These are phyloP conservation scores for Globisporangium perplexum DNA, from an alignment of 352 stramenopile species.

Conservation along the genomic window DNA sequence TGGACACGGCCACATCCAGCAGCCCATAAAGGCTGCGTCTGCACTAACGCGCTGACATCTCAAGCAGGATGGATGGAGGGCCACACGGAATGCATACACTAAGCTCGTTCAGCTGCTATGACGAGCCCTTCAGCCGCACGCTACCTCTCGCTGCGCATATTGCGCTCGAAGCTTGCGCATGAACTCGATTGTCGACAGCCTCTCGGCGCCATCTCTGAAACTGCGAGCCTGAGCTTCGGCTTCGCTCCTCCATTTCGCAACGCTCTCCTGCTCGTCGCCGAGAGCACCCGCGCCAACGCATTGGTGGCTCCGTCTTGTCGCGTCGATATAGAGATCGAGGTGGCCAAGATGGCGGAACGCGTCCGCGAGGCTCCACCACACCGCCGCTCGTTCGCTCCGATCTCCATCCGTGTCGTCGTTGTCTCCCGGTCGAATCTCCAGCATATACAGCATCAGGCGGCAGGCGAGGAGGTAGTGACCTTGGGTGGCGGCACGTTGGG, in stretches of 20 bases:
- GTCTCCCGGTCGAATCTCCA: constrained; percentile 19
- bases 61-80: no score
- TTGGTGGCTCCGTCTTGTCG: constrained; percentile 20
- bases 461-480: constrained; percentile 58
- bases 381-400: constrained; percentile 13
- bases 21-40: no score
- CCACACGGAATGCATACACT: no score
- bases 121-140: no score
- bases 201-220: constrained; percentile 11
- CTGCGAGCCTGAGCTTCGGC: constrained; percentile 12
- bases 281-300: background rate
- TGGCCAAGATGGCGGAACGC: constrained; percentile 53
- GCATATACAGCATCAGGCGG: constrained; percentile 34
- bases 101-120: no score
- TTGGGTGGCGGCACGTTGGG: constrained; percentile 24
- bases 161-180: constrained; percentile 22
- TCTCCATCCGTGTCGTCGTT: constrained; percentile 1
- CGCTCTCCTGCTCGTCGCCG: background rate
- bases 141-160: background rate
- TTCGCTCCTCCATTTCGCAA: constrained; percentile 12
- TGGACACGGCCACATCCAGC: no score
- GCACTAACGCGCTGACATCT: no score
- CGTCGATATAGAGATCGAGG: constrained; percentile 46
- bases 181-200: constrained; percentile 15
- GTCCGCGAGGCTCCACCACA: constrained; percentile 59